Base-by-base conservation (phyloP, 345 rosid genomes). In the Cardamine chenopodiifolia region DNA sequence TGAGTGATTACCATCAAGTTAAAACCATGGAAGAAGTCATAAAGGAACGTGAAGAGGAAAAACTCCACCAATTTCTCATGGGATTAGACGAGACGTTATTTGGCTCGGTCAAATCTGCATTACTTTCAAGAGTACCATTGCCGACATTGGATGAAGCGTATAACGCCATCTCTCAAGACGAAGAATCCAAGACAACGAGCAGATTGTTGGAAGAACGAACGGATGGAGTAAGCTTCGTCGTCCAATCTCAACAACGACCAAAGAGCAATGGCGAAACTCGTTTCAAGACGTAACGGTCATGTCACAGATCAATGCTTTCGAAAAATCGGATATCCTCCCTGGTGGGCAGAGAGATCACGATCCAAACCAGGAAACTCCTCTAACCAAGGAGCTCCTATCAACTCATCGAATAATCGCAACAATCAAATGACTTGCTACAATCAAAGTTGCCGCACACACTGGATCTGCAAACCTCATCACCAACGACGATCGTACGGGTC, bases 151-250 rank as follows among this genome's bases (percentile, higher is more conserved):
- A 61, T 6, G 48, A 32, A 1, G 42, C 29, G 0, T 61, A 62
- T 20, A 2, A 20, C 15, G n/a, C n/a, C n/a, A n/a, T n/a, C n/a
- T n/a, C n/a, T n/a, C n/a, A n/a, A n/a, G n/a, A n/a, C n/a, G n/a
- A n/a, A n/a, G n/a, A n/a, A n/a, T n/a, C n/a, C n/a, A n/a, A n/a
- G n/a, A n/a, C n/a, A n/a, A n/a, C n/a, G 0, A 50, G 28, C 2
- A 2, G 7, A 0, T 1, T 50, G 0, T 7, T 50, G 11, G 28
- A 20, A 11, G 28, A 50, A 5, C 15, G 7, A 4, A 3, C n/a
- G 0, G 28, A 50, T 0, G 3, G 3, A 1, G 28, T 5, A 0
- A 50, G 55, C 7, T 50, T 34, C 0, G 29, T 1, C 3, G 28
- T 12, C 10, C 14, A 48, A 0, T 6, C 20, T 2, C 22, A 45